Evolutionary conservation across 495 filamentous ascomycete species (phyloP).

Genomic region (Trichoderma parareesei): DNA sequence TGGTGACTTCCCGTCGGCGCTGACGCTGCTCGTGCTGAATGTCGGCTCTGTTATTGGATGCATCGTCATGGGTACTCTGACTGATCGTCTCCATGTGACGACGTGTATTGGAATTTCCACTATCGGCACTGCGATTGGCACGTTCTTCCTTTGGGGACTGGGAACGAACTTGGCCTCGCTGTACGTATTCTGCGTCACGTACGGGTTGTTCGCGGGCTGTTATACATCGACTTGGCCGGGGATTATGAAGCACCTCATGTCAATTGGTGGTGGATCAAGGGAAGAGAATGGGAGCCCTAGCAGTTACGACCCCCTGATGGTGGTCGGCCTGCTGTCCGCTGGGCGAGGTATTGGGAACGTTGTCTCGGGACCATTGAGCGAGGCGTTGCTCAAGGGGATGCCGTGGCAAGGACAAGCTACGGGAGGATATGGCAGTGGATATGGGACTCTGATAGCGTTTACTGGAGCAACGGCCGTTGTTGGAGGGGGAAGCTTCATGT

Average conservation of each 20-base stretch:
- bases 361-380: conserved; percentile 52
- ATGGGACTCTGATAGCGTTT: conserved; percentile 48
- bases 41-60: conserved; percentile 48
- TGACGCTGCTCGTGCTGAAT: conserved; percentile 51
- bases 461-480: conserved; percentile 46
- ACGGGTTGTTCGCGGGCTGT: conserved; percentile 52
- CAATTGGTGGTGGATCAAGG: conserved; percentile 22
- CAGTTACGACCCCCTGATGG: conserved; percentile 32
- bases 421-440: conserved; percentile 41
- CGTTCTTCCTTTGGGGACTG: conserved; percentile 64
- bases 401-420: conserved; percentile 28
- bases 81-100: conserved; percentile 52
- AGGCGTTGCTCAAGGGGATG: conserved; percentile 37
- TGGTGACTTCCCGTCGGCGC: conserved; percentile 35
- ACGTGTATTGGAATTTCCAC: conserved; percentile 52
- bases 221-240: conserved; percentile 52
- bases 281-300: not conserved
- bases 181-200: conserved; percentile 56
- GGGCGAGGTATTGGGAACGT: conserved; percentile 62
- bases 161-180: conserved; percentile 46
- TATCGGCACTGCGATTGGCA: conserved; percentile 45
- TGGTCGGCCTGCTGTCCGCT: conserved; percentile 54
- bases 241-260: conserved; percentile 45
- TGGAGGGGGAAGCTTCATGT: conserved; percentile 41
- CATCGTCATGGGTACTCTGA: conserved; percentile 50